These are phyloP conservation scores for Rutidosis leptorrhynchoides DNA, from an alignment of 129 eudicot genomes.

Conservation along the genomic window DNA sequence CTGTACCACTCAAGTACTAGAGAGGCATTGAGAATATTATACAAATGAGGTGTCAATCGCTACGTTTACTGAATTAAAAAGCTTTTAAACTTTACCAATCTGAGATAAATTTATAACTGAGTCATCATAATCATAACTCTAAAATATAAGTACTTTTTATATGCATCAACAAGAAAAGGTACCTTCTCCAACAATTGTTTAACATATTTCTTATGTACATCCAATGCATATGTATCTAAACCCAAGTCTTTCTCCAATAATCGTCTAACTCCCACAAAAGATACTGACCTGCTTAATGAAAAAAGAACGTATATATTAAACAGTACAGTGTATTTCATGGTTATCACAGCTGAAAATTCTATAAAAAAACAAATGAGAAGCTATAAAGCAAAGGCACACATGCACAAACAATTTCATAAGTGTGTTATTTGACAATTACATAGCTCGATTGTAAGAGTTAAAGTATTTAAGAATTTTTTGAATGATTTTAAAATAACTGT, in stretches of 20 bases:
- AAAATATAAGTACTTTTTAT: too few relatives aligned
- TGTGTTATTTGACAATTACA: neutral
- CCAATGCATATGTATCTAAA: constrained; percentile 63
- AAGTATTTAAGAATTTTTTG: neutral
- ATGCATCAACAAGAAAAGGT: constrained; percentile 12
- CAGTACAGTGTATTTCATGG: constrained; percentile 15
- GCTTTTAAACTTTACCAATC: constrained; percentile 14
- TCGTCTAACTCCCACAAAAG: constrained; percentile 76
- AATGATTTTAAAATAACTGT: neutral
- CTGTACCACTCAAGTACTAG: constrained; percentile 45
- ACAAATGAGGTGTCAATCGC: constrained; percentile 17
- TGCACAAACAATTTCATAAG: constrained; percentile 1
- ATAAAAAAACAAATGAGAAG: neutral
- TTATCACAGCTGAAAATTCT: neutral
- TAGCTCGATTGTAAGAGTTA: neutral
- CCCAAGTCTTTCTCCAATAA: constrained; percentile 79
- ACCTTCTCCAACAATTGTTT: constrained; percentile 67
- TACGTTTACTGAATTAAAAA: constrained; percentile 6
- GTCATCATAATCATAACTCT: constrained; percentile 11
- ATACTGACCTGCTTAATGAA: constrained; percentile 54
- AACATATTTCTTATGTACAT: constrained; percentile 66
- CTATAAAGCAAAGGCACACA: neutral
- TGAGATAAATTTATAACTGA: neutral
- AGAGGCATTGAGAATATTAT: constrained; percentile 13
- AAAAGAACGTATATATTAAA: constrained; percentile 10